Evolutionary conservation across 768 basidiomycete species (phyloP).

Genomic region (Hydnomerulius pinastri): DNA sequence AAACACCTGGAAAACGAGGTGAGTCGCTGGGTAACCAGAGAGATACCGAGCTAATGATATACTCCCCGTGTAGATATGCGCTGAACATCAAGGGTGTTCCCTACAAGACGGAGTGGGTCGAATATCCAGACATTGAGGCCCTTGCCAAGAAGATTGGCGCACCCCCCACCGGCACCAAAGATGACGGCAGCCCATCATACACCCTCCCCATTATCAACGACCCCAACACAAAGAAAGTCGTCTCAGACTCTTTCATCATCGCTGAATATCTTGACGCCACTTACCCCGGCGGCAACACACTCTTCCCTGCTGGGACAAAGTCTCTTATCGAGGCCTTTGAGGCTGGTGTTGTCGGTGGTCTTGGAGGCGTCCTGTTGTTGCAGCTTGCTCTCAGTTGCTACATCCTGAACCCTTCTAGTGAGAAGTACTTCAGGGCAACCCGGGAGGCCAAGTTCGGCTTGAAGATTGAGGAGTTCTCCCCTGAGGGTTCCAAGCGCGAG

Average conservation of each 20-base stretch:
- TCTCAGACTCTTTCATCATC: constrained; percentile 45
- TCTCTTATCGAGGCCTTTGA: constrained; percentile 45
- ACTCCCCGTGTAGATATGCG: constrained; percentile 29
- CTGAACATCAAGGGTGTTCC: constrained; percentile 44
- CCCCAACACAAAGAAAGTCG: constrained; percentile 32
- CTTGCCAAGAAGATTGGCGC: constrained; percentile 35
- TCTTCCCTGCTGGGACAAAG: constrained; percentile 44
- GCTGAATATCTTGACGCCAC: constrained; percentile 47
- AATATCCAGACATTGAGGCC: constrained; percentile 42
- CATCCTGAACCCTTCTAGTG: constrained; percentile 29
- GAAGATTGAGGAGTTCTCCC: constrained; percentile 39
- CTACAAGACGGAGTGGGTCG: constrained; percentile 45
- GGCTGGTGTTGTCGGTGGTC: constrained; percentile 8
- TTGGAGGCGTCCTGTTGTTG: constrained; percentile 11
- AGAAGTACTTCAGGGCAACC: constrained; percentile 35
- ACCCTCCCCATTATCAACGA: constrained; percentile 47
- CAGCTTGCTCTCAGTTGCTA: constrained; percentile 14
- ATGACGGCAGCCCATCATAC: constrained; percentile 36
- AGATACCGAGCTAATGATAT: not conserved
- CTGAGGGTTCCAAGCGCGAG: constrained; percentile 26
- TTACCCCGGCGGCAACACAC: constrained; percentile 37
- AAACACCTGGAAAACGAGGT: constrained; percentile 50
- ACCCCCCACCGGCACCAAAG: constrained; percentile 28
- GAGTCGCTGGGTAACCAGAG: not conserved
- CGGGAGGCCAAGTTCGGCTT: constrained; percentile 34